Percentiles rank a stretch among this genome's conserved stretches.
Evolutionary conservation across 768 basidiomycete species (phyloP).

Genomic region (Kwoniella heveanensis): DNA sequence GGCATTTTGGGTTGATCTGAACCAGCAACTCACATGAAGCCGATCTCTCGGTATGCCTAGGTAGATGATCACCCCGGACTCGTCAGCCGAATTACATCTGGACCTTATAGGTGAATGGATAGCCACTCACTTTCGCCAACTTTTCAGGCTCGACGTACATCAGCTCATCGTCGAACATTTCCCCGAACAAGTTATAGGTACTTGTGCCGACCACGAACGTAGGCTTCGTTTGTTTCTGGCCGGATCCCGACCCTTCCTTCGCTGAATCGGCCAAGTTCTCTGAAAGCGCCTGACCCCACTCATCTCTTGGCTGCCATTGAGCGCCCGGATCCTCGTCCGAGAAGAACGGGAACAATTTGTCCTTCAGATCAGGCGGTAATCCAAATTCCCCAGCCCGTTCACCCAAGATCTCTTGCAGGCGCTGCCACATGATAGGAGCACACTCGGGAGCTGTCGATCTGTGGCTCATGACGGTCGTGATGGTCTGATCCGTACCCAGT

Average conservation of each 20-base stretch:
- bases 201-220: background rate
- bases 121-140: background rate
- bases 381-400: conserved; percentile 5
- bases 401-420: background rate
- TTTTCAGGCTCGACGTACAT: background rate
- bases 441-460: background rate
- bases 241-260: background rate
- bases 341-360: conserved; percentile 13
- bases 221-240: background rate
- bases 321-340: background rate
- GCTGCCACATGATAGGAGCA: conserved; percentile 10
- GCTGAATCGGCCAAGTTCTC: background rate
- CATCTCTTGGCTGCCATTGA: conserved; percentile 10
- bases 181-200: background rate
- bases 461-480: conserved; percentile 3
- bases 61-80: background rate
- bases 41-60: conserved; percentile 14
- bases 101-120: background rate
- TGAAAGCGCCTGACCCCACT: background rate
- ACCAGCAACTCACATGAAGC: conserved; percentile 11
- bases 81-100: background rate
- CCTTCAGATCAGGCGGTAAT: conserved; percentile 8
- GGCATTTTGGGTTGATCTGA: too few relatives aligned
- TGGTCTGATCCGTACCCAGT: background rate
- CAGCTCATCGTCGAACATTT: background rate